A percentile compares a stretch with the other conserved stretches of the same genome.
Evolutionary conservation across 2,329 filamentous ascomycete genomes (phyloP).

Genomic region (Thyridium curvatum): DNA sequence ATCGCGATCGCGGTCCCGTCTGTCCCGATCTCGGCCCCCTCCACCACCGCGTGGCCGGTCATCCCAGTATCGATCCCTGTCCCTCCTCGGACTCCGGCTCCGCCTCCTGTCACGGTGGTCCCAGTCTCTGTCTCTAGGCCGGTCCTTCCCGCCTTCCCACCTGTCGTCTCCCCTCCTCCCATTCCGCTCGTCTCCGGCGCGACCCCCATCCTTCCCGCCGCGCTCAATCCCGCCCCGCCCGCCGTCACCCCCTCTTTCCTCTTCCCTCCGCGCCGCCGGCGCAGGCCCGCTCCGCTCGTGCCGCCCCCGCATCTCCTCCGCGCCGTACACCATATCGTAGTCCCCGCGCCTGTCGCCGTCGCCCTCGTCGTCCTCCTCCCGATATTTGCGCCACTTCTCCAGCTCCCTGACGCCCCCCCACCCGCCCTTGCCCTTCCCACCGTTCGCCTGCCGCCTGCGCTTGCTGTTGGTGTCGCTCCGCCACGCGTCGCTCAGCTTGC

Average conservation of each 20-base stretch:
- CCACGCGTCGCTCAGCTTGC: constrained; percentile 85
- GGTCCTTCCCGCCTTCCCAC: constrained; percentile 5
- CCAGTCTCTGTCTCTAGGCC: constrained; percentile 2
- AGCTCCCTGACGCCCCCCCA: constrained; percentile 87
- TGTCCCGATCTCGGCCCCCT: constrained; percentile 18
- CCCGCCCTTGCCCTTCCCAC: constrained; percentile 56
- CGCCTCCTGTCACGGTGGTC: constrained; percentile 35
- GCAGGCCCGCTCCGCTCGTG: constrained; percentile 32
- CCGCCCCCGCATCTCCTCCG: constrained; percentile 56
- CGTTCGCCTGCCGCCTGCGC: constrained; percentile 45
- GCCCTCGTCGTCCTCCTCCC: constrained; percentile 47
- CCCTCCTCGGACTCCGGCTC: constrained; percentile 23
- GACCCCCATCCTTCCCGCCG: constrained; percentile 2
- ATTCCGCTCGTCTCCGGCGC: constrained; percentile 1
- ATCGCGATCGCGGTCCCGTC: constrained; percentile 26
- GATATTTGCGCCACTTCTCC: constrained; percentile 87
- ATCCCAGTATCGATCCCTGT: constrained; percentile 20
- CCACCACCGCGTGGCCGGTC: constrained; percentile 13
- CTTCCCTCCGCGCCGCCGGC: background rate
- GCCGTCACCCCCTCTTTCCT: constrained; percentile 16
- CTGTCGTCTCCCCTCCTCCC: background rate
- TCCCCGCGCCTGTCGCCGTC: constrained; percentile 28
- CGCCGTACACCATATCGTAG: constrained; percentile 79
- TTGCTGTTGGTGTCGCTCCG: constrained; percentile 79
- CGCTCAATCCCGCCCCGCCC: background rate